A percentile compares a stretch with the other conserved stretches of the same genome.
Conservation (phyloP, 805 yeast genomes). For the Candida coquimbonensis region DNA sequence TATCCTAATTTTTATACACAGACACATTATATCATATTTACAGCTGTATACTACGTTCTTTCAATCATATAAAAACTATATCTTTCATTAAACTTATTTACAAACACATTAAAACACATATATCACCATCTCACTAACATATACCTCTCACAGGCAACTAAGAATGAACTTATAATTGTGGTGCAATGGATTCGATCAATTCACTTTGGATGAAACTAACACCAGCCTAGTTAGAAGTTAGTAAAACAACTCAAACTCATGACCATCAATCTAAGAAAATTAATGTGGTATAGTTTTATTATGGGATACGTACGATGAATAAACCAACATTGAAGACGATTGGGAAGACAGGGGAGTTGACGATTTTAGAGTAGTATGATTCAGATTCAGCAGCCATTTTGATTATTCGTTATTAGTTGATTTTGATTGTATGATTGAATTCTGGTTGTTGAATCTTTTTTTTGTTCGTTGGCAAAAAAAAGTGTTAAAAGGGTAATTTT, state of each 20-base stretch:
- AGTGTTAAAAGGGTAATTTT: background rate
- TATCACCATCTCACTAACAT: too few relatives aligned
- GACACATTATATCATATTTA: too few relatives aligned
- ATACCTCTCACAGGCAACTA: too few relatives aligned
- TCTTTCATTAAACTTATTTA: too few relatives aligned
- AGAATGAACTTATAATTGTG: conserved; percentile 36
- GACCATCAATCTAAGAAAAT: too few relatives aligned
- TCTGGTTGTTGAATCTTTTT: too few relatives aligned
- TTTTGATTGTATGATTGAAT: background rate
- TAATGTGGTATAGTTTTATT: too few relatives aligned
- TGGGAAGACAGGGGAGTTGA: conserved; percentile 58
- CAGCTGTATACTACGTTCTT: too few relatives aligned
- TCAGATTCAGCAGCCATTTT: conserved; percentile 13
- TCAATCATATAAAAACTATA: too few relatives aligned
- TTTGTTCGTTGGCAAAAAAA: background rate
- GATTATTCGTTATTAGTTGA: background rate
- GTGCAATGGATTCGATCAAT: conserved; percentile 74
- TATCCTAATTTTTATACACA: too few relatives aligned
- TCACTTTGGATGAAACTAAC: conserved; percentile 73
- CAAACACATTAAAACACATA: too few relatives aligned
- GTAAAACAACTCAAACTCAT: background rate
- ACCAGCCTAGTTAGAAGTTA: conserved; percentile 39
- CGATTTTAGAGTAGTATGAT: conserved; percentile 42
- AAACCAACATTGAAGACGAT: conserved; percentile 54
- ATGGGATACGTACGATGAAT: conserved; percentile 36